Base-by-base conservation (phyloP, 2,329 filamentous ascomycete genomes). In the Atkinsonella hypoxylon region DNA sequence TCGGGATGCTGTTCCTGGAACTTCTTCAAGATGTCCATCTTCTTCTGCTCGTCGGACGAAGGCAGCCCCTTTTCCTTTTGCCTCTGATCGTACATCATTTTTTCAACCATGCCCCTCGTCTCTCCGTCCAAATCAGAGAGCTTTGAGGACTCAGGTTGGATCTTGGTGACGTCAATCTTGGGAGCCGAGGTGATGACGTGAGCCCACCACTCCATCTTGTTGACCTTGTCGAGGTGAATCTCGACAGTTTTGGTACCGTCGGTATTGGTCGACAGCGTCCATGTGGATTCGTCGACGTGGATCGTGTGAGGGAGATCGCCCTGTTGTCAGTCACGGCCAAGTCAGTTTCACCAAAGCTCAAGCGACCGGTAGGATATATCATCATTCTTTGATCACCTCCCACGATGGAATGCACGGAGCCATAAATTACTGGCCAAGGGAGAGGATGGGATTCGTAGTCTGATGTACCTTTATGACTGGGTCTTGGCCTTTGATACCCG, bases 1-100 rank as follows among this genome's bases (percentile, higher is more conserved):
- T 85, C 82, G 0, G 81, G 79, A 59, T 83, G 79, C 67, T 95
- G 82, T 47, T 73, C 75, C 79, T 96, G 85, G 71, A 98, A 97
- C 73, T 94, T 89, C 71, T 87, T 86, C 64, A 98, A 71, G 61
- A 98, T 84, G 51, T 98, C 91, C 64, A 82, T 70, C 79, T 97
- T 97, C 76, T 90, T 88, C 77, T 95, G 83, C 74, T 98, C 93
- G 58, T 97, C 93, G 57, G 88, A 95, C 12, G 85, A 89, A 45
- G 89, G 88, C 68, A 85, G 78, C 4, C 93, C 93, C 68, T 79
- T 74, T 74, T 97, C 90, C 81, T 98, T 98, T 74, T 97, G 90
- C 58, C 87, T 78, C 76, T 98, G 93, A 73, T 98, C 93, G 62
- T 79, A 98, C 93, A 98, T 98, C 93, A 98, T 98, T 81, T 98